phyloP scores from a whole-genome alignment of 129 eudicot species.

The Arctium lappa region DNA sequence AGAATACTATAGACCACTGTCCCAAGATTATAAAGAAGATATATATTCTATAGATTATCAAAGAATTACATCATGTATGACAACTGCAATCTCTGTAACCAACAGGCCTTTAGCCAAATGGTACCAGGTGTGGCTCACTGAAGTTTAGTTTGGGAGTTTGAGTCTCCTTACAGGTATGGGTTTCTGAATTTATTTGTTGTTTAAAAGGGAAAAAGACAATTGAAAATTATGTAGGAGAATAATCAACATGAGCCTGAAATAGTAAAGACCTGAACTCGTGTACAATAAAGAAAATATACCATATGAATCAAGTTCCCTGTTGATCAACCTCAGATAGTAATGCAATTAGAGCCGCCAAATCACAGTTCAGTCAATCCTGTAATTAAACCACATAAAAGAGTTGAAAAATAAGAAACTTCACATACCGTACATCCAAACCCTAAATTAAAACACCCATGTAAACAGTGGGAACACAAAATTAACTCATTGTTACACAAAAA shows the following conservation, averaged over 20 bases:
- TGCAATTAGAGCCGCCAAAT: constrained; percentile 16
- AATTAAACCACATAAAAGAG: not conserved
- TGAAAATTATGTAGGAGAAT: not conserved
- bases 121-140: not conserved
- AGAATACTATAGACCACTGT: not conserved
- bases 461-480: constrained; percentile 6
- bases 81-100: not conserved
- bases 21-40: not conserved
- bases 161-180: not conserved
- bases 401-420: not conserved
- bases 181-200: not conserved
- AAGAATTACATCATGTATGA: not conserved
- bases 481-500: constrained; percentile 13
- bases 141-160: not conserved
- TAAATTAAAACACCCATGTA: not conserved
- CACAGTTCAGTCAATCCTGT: constrained; percentile 22
- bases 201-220: not conserved
- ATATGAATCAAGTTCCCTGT: constrained; percentile 25
- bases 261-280: not conserved
- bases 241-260: not conserved
- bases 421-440: constrained; percentile 13
- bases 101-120: not conserved
- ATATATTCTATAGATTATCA: not conserved
- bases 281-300: constrained; percentile 12
- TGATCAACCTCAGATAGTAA: constrained; percentile 19